These are phyloP conservation scores for Osmanthus fragrans DNA, from an alignment of 257 asterid species.

Conservation along the genomic window DNA sequence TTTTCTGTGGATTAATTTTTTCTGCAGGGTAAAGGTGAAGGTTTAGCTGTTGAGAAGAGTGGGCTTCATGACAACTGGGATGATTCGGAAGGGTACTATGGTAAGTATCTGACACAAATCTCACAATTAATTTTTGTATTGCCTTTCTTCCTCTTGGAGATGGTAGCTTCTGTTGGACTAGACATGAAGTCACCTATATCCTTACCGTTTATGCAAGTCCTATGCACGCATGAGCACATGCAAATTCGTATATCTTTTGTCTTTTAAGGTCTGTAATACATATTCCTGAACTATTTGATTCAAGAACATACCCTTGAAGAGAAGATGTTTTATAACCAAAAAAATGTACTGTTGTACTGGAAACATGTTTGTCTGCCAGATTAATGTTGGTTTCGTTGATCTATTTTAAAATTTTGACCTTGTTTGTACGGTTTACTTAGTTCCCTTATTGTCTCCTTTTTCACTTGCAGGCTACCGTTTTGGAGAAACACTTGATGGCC, in stretches of 20 bases:
- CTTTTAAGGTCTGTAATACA: not conserved
- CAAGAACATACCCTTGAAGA: not conserved
- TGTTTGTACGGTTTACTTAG: not conserved
- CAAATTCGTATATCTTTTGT: too few species aligned
- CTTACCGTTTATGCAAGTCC: not conserved
- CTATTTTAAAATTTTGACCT: not conserved
- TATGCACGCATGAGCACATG: slow-evolving; percentile 1
- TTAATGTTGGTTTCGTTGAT: not conserved
- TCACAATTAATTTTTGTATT: not conserved
- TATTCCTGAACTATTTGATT: slow-evolving; percentile 4
- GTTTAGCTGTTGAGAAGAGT: slow-evolving; percentile 66
- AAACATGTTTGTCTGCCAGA: not conserved
- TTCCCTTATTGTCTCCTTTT: slow-evolving; percentile 13
- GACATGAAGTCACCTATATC: not conserved
- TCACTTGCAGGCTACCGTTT: slow-evolving; percentile 72
- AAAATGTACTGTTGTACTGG: not conserved
- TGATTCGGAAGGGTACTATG: slow-evolving; percentile 93
- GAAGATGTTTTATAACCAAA: not conserved
- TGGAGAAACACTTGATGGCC: slow-evolving; percentile 90
- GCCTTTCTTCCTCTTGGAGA: slow-evolving; percentile 8
- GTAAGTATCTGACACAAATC: slow-evolving; percentile 40
- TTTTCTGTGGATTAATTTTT: slow-evolving; percentile 5
- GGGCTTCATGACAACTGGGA: slow-evolving; percentile 95
- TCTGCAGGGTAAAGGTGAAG: slow-evolving; percentile 78
- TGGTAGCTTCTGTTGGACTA: slow-evolving; percentile 9